These are phyloP conservation scores for Kurtzmaniella cleridarum DNA, from an alignment of 805 yeast genomes.

Conservation along the genomic window DNA sequence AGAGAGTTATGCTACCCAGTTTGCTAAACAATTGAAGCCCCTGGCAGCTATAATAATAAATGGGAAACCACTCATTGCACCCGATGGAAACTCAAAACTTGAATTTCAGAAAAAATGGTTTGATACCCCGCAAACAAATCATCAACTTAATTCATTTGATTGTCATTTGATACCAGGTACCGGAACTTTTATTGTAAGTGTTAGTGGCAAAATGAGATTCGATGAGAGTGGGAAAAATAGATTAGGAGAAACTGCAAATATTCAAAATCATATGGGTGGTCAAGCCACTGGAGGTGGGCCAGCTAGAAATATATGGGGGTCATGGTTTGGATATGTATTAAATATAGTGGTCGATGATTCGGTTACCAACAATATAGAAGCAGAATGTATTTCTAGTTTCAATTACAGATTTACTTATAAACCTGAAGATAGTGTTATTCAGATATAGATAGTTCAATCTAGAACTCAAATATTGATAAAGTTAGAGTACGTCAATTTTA, in stretches of 20 bases:
- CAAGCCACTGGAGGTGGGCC: slow-evolving; percentile 10
- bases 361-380: slow-evolving; percentile 26
- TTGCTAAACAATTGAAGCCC: slow-evolving; percentile 47
- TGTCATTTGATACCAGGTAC: slow-evolving; percentile 66
- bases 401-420: slow-evolving; percentile 62
- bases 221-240: slow-evolving; percentile 72
- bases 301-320: slow-evolving; percentile 55
- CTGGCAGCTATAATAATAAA: slow-evolving; percentile 51
- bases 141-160: slow-evolving; percentile 58
- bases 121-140: slow-evolving; percentile 53
- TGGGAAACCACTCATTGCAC: slow-evolving; percentile 45
- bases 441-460: slow-evolving; percentile 9
- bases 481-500: not conserved
- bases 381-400: slow-evolving; percentile 51
- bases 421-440: slow-evolving; percentile 49
- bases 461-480: not conserved
- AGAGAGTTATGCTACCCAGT: slow-evolving; percentile 38
- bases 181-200: slow-evolving; percentile 45
- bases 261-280: slow-evolving; percentile 15
- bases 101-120: slow-evolving; percentile 58
- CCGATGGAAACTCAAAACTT: slow-evolving; percentile 24
- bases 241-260: slow-evolving; percentile 58
- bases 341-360: slow-evolving; percentile 56
- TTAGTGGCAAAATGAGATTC: slow-evolving; percentile 60
- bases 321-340: slow-evolving; percentile 64